Conservation (phyloP, 2,329 filamentous ascomycete species). For the Paraphaeosphaeria sporulosa region DNA sequence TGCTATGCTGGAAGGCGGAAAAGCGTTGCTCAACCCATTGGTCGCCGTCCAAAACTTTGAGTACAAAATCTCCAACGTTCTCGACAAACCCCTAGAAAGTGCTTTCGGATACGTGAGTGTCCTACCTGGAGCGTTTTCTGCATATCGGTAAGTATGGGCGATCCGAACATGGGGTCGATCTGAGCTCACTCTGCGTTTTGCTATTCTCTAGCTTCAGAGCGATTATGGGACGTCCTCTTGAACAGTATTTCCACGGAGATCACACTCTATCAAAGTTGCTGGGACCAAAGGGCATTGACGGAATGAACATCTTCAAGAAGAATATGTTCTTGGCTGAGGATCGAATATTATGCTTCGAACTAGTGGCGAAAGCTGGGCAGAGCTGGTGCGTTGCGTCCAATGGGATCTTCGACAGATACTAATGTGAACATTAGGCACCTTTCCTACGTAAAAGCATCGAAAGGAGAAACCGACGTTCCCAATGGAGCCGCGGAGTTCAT, state of each 20-base stretch:
- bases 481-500: slow-evolving; percentile 98
- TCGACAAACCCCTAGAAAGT: slow-evolving; percentile 94
- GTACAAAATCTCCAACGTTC: slow-evolving; percentile 98
- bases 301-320: slow-evolving; percentile 99
- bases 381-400: not conserved
- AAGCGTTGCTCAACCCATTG: slow-evolving; percentile 77
- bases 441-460: slow-evolving; percentile 97
- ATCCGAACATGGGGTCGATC: not conserved
- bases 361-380: slow-evolving; percentile 80
- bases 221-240: slow-evolving; percentile 95
- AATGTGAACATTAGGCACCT: slow-evolving; percentile 88
- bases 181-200: not conserved
- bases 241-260: slow-evolving; percentile 99
- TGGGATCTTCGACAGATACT: not conserved
- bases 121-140: slow-evolving; percentile 96
- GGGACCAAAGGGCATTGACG: slow-evolving; percentile 98
- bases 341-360: slow-evolving; percentile 98
- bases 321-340: slow-evolving; percentile 99
- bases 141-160: slow-evolving; percentile 55
- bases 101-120: slow-evolving; percentile 97
- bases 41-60: slow-evolving; percentile 97
- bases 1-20: slow-evolving; percentile 73
- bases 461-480: slow-evolving; percentile 98
- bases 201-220: slow-evolving; percentile 84
- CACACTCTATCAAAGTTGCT: slow-evolving; percentile 94